Evolutionary conservation across 805 yeast species (phyloP).

Genomic region (Wickerhamiella shivajii): DNA sequence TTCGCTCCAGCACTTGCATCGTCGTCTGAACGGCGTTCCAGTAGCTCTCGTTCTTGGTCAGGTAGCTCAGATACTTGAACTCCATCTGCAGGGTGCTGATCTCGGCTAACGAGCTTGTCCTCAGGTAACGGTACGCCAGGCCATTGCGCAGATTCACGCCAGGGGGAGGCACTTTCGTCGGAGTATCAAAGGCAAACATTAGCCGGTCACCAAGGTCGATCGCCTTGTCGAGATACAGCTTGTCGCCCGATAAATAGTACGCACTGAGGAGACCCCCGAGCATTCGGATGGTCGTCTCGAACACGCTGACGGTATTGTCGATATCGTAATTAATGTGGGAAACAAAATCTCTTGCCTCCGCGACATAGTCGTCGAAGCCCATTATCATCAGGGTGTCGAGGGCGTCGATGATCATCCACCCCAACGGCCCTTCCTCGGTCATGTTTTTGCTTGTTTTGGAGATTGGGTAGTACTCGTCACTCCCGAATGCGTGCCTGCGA

Average conservation of each 20-base stretch:
- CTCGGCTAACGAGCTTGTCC: conserved; percentile 28
- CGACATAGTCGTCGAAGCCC: conserved; percentile 29
- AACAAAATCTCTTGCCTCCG: conserved; percentile 28
- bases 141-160: conserved; percentile 12
- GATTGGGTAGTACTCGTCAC: conserved; percentile 23
- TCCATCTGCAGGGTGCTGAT: conserved; percentile 38
- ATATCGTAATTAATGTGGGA: conserved; percentile 34
- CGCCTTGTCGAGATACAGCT: conserved; percentile 28
- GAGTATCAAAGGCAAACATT: conserved; percentile 44
- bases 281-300: conserved; percentile 38
- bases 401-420: conserved; percentile 38
- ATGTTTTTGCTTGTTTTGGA: conserved; percentile 13
- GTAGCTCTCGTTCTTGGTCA: conserved; percentile 35
- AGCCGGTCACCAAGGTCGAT: conserved; percentile 34
- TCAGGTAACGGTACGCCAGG: background rate
- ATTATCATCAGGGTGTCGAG: conserved; percentile 38
- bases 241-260: conserved; percentile 32
- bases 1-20: conserved; percentile 52
- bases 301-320: conserved; percentile 35
- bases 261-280: conserved; percentile 41
- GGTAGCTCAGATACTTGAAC: conserved; percentile 36
- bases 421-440: conserved; percentile 24
- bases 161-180: conserved; percentile 38
- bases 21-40: conserved; percentile 49
- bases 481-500: conserved; percentile 31